Evolutionary conservation across 768 basidiomycete species (phyloP).

Genomic region (Boletus edulis): DNA sequence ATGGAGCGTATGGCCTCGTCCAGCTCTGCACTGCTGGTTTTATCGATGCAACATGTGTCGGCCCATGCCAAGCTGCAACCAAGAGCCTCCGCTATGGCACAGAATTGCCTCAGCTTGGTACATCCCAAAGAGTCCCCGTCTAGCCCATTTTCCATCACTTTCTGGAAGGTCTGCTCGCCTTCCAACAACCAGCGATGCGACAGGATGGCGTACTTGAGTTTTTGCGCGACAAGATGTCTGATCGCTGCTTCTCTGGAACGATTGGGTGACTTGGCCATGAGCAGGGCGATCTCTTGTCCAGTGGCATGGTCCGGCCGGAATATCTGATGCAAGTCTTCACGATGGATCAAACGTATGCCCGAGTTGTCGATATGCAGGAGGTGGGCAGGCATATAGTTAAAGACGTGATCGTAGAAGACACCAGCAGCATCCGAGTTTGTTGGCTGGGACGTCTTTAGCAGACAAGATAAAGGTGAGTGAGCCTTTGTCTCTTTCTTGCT

Average conservation of each 20-base stretch:
- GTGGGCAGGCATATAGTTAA: slow-evolving; percentile 15
- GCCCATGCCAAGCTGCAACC: slow-evolving; percentile 23
- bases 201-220: slow-evolving; percentile 12
- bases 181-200: slow-evolving; percentile 14
- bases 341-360: slow-evolving; percentile 5
- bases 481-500: too few species aligned
- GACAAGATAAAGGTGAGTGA: neutral
- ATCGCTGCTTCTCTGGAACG: slow-evolving; percentile 6
- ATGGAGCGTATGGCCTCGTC: slow-evolving; percentile 31
- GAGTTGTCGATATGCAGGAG: slow-evolving; percentile 12
- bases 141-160: slow-evolving; percentile 5
- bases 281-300: slow-evolving; percentile 3
- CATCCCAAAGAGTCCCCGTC: slow-evolving; percentile 1
- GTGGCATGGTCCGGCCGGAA: slow-evolving; percentile 9
- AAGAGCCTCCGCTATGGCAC: slow-evolving; percentile 4
- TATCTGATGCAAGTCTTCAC: slow-evolving; percentile 14
- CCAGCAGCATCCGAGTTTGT: neutral
- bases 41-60: slow-evolving; percentile 29
- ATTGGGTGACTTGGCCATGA: neutral
- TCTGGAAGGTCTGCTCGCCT: slow-evolving; percentile 14
- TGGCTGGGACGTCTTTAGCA: neutral
- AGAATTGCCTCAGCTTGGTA: slow-evolving; percentile 17
- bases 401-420: slow-evolving; percentile 15
- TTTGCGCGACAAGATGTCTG: slow-evolving; percentile 2
- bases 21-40: slow-evolving; percentile 28